Evolutionary conservation across 257 asterid genomes (phyloP).

Genomic region (Nicotiana tomentosiformis): DNA sequence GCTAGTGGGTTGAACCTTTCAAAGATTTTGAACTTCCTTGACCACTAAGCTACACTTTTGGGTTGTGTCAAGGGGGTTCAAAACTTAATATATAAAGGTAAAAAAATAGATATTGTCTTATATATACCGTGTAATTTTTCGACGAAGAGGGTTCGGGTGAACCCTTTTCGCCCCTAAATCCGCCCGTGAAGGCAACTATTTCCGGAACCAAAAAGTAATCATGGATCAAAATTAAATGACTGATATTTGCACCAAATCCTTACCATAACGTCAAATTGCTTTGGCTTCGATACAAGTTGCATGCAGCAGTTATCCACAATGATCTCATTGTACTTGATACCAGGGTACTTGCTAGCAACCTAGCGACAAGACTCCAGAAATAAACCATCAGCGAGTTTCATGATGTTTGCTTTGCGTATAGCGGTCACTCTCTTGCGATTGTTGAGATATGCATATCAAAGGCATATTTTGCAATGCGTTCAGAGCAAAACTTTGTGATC

Average conservation of each 20-base stretch:
- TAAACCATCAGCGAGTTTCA: constrained; percentile 96
- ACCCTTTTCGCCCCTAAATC: too few relatives aligned
- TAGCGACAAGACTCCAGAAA: constrained; percentile 90
- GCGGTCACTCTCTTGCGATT: constrained; percentile 90
- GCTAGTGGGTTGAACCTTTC: too few relatives aligned
- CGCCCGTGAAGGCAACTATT: background rate
- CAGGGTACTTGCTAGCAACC: constrained; percentile 81
- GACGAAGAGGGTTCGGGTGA: too few relatives aligned
- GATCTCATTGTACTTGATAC: constrained; percentile 80
- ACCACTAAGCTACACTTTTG: too few relatives aligned
- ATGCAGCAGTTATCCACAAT: constrained; percentile 95
- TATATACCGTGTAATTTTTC: too few relatives aligned
- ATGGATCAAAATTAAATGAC: background rate
- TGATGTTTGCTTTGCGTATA: constrained; percentile 93
- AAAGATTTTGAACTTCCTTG: too few relatives aligned
- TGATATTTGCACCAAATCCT: background rate
- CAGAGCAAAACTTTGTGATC: constrained; percentile 92
- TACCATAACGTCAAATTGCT: constrained; percentile 98
- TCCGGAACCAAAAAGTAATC: background rate
- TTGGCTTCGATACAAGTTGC: constrained; percentile 99
- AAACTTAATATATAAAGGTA: too few relatives aligned
- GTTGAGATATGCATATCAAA: constrained; percentile 96
- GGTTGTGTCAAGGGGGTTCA: too few relatives aligned
- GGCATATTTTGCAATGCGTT: constrained; percentile 86
- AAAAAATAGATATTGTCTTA: too few relatives aligned